Evolutionary conservation across 2,329 filamentous ascomycete genomes (phyloP).

Genomic region (Colletotrichum karsti): DNA sequence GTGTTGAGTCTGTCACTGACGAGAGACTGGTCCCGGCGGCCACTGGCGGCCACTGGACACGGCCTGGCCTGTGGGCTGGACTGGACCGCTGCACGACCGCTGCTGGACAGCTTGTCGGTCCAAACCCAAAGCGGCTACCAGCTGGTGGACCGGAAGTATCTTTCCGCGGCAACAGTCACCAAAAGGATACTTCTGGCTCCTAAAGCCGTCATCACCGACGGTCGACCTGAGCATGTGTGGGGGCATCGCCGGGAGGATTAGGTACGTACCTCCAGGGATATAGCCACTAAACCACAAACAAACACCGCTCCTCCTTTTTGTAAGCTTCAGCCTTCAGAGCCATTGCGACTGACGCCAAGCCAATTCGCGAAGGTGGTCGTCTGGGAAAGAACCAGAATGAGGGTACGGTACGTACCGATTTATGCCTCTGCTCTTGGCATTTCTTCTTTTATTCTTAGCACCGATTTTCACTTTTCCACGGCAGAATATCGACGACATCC

Average conservation of each 20-base stretch:
- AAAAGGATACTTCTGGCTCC: background rate
- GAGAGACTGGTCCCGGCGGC: background rate
- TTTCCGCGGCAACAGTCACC: background rate
- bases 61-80: conserved; percentile 4
- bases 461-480: too few species aligned
- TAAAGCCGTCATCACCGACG: conserved; percentile 1
- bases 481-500: too few species aligned
- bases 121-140: background rate
- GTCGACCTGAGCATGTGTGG: conserved; percentile 7
- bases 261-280: background rate
- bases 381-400: background rate
- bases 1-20: too few species aligned
- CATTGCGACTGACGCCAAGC: background rate
- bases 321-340: too few species aligned
- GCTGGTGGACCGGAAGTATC: background rate
- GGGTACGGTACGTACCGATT: background rate
- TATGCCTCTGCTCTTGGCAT: background rate
- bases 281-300: background rate
- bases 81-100: conserved; percentile 7
- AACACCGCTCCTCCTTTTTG: too few species aligned
- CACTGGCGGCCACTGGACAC: conserved; percentile 5
- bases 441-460: background rate
- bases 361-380: background rate
- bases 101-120: background rate
- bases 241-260: background rate